These are phyloP conservation scores for Colletotrichum tropicale DNA, from an alignment of 2,329 filamentous ascomycete genomes.

Conservation along the genomic window DNA sequence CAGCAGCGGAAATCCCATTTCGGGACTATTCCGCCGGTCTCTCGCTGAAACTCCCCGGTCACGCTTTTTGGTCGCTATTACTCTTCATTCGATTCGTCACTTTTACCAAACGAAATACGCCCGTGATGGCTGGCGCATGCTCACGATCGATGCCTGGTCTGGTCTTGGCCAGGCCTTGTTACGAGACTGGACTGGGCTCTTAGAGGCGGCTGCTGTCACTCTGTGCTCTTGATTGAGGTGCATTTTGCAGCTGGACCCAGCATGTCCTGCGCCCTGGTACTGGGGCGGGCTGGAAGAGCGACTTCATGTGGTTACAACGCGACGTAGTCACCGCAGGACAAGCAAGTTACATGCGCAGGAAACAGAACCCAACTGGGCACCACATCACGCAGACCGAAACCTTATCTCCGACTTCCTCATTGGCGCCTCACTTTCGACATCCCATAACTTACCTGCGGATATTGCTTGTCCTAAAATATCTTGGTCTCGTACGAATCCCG, in stretches of 20 bases:
- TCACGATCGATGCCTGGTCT: background rate
- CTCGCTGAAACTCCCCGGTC: constrained; percentile 4
- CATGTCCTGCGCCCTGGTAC: background rate
- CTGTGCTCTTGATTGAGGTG: background rate
- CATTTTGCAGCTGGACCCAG: background rate
- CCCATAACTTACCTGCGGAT: background rate
- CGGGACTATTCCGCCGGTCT: background rate
- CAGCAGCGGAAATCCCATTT: background rate
- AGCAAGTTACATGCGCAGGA: background rate
- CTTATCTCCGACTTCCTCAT: background rate
- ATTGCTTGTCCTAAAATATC: background rate
- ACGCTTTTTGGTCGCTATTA: background rate
- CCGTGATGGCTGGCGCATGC: background rate
- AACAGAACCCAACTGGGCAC: background rate
- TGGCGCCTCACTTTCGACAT: background rate
- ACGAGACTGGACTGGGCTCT: background rate
- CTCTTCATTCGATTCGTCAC: background rate
- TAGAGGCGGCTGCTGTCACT: background rate
- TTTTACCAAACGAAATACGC: background rate
- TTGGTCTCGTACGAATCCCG: background rate
- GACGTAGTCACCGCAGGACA: background rate
- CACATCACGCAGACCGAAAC: background rate
- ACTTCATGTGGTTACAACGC: background rate
- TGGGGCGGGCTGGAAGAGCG: background rate
- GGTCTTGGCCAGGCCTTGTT: background rate